These are phyloP conservation scores for Malus hybrid DNA, from an alignment of 331 rosid species.

Conservation along the genomic window DNA sequence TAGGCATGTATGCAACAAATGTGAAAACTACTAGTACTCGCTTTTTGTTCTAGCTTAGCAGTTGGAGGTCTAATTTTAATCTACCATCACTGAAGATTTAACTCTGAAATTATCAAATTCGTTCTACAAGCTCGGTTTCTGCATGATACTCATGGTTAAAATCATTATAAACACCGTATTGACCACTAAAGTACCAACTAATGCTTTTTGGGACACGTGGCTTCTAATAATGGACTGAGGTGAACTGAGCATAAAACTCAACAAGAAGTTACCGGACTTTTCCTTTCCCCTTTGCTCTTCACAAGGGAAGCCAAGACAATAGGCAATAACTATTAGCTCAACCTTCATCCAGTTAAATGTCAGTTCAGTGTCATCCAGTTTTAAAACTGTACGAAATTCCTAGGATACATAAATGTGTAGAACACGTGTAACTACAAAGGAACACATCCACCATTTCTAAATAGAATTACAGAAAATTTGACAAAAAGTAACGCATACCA, in stretches of 20 bases:
- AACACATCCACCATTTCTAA: too few relatives aligned
- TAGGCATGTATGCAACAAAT: neutral
- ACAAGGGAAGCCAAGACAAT: neutral
- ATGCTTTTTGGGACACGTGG: neutral
- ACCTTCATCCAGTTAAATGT: neutral
- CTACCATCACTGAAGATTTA: neutral
- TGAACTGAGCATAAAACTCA: neutral
- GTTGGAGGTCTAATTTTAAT: neutral
- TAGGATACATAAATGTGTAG: neutral
- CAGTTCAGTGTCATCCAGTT: neutral
- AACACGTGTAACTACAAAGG: too few relatives aligned
- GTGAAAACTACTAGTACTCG: neutral
- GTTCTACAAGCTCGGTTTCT: neutral
- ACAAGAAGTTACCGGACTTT: neutral
- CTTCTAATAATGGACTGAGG: neutral
- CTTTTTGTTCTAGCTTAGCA: neutral
- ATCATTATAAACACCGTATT: neutral
- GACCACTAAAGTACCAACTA: neutral
- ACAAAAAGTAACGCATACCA: constrained; percentile 45
- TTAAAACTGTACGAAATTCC: neutral
- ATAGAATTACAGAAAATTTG: neutral
- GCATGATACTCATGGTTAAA: neutral
- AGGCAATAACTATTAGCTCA: neutral
- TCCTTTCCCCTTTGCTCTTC: neutral
- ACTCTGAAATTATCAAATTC: neutral